These are phyloP conservation scores for Adansonia gregorii DNA, from an alignment of 441 rosid genomes.

Conservation along the genomic window DNA sequence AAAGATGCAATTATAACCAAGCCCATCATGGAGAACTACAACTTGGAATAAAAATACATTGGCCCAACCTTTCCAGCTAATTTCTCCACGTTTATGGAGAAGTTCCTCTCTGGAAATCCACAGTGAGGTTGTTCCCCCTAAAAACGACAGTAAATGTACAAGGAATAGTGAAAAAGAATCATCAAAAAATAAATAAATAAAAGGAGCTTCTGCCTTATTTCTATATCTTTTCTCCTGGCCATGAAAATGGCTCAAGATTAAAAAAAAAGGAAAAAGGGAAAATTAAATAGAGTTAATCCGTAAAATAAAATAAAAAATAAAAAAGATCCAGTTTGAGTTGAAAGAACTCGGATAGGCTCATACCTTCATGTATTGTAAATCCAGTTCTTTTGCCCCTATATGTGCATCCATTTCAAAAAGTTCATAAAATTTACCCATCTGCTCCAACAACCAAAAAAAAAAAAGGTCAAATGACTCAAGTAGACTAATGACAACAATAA, in stretches of 20 bases:
- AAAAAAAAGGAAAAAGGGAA: neutral
- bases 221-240: neutral
- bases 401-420: constrained; percentile 99
- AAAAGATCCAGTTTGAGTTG: neutral
- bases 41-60: constrained; percentile 25
- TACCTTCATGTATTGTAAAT: constrained; percentile 99
- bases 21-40: constrained; percentile 20
- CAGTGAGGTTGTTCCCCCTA: constrained; percentile 99
- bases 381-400: constrained; percentile 91
- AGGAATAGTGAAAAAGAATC: constrained; percentile 21
- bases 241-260: constrained; percentile 16
- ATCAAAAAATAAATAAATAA: neutral
- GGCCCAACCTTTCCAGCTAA: constrained; percentile 84
- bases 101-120: constrained; percentile 99
- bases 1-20: constrained; percentile 21
- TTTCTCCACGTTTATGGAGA: constrained; percentile 86
- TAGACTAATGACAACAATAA: constrained; percentile 19
- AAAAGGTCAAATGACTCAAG: constrained; percentile 21
- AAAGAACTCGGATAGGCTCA: constrained; percentile 26
- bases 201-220: neutral
- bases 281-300: neutral
- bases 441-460: constrained; percentile 33
- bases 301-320: neutral
- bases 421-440: constrained; percentile 99
- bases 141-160: constrained; percentile 31